These are phyloP conservation scores for Yamadazyma diospyri DNA, from an alignment of 1,139 yeast species.

Conservation along the genomic window DNA sequence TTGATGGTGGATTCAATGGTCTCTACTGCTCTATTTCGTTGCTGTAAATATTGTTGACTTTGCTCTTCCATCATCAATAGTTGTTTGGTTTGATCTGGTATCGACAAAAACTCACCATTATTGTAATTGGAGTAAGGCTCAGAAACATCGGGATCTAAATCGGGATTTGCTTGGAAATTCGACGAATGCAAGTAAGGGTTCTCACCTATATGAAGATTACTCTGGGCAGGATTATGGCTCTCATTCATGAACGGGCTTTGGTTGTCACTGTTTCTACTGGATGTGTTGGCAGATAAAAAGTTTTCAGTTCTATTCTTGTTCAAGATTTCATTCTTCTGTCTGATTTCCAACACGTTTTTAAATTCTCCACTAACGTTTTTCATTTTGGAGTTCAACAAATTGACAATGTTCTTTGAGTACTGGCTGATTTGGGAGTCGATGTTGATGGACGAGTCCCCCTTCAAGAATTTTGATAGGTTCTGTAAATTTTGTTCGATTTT, in stretches of 20 bases:
- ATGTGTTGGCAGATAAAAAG: conserved; percentile 55
- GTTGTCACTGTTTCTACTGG: conserved; percentile 21
- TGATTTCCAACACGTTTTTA: conserved; percentile 77
- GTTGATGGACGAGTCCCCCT: conserved; percentile 44
- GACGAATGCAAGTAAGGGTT: conserved; percentile 33
- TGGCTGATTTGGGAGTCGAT: conserved; percentile 59
- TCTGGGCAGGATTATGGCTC: conserved; percentile 7
- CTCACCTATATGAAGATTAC: conserved; percentile 24
- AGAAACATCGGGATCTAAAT: conserved; percentile 31
- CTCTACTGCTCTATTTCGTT: conserved; percentile 87
- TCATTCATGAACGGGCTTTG: conserved; percentile 22
- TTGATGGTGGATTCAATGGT: conserved; percentile 94
- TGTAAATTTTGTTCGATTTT: conserved; percentile 77
- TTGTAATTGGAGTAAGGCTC: conserved; percentile 22
- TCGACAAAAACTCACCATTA: conserved; percentile 45
- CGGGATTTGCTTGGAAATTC: conserved; percentile 21
- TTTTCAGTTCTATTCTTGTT: conserved; percentile 83
- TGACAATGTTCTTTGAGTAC: conserved; percentile 84
- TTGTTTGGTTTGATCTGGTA: conserved; percentile 79
- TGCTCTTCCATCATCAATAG: conserved; percentile 74
- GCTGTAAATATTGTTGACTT: conserved; percentile 68
- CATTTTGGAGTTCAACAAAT: conserved; percentile 80
- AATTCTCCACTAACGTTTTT: conserved; percentile 91
- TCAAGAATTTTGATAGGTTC: conserved; percentile 54
- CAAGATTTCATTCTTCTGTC: conserved; percentile 82